Evolutionary conservation across 2,329 filamentous ascomycete species (phyloP).

Genomic region (Xylaria digitata): DNA sequence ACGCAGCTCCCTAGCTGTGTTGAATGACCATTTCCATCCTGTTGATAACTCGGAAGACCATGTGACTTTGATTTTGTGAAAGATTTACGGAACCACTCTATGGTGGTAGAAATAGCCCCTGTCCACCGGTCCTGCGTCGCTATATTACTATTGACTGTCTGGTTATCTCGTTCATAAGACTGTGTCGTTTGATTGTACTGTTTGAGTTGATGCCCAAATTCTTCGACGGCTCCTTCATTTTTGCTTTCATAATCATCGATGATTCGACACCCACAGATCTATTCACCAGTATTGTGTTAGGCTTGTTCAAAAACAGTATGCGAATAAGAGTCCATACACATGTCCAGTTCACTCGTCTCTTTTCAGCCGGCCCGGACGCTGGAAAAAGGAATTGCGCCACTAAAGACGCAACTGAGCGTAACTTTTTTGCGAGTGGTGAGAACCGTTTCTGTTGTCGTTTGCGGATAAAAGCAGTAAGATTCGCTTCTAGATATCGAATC

Average conservation of each 20-base stretch:
- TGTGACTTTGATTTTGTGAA: neutral
- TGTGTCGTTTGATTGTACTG: conserved; percentile 14
- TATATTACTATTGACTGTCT: neutral
- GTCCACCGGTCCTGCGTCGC: neutral
- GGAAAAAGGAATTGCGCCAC: neutral
- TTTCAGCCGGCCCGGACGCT: neutral
- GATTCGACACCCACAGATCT: conserved; percentile 18
- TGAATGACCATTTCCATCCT: neutral
- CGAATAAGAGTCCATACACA: conserved; percentile 14
- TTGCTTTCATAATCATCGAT: conserved; percentile 22
- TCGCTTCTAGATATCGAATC: conserved; percentile 9
- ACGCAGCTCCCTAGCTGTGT: conserved; percentile 16
- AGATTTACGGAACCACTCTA: conserved; percentile 1
- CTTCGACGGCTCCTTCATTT: neutral
- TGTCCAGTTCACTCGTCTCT: conserved; percentile 21
- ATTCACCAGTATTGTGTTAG: neutral
- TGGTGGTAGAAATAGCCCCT: neutral
- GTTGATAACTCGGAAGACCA: conserved; percentile 14
- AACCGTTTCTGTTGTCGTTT: conserved; percentile 7
- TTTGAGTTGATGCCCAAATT: conserved; percentile 9
- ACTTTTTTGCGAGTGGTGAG: neutral
- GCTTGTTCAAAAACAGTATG: neutral
- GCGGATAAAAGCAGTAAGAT: conserved; percentile 3
- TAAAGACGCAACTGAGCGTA: conserved; percentile 13
- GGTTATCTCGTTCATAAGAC: neutral